phyloP scores from a whole-genome alignment of 2,329 filamentous ascomycete species.

The Ceratocystis cacaofunesta region DNA sequence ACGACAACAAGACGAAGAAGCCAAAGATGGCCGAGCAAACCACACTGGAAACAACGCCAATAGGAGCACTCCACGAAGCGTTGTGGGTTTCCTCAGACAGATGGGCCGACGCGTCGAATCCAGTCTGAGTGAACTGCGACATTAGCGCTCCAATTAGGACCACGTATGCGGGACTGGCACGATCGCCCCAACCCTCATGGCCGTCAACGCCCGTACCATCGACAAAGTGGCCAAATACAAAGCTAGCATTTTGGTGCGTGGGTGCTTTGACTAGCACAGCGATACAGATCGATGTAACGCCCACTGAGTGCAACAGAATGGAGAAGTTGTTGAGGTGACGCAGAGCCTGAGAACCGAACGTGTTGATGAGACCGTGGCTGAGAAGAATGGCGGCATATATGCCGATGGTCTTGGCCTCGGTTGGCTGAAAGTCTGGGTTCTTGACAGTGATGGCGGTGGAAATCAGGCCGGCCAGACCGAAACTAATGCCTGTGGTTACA shows the following conservation, averaged over 20 bases:
- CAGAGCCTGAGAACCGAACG: conserved; percentile 41
- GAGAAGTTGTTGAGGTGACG: conserved; percentile 42
- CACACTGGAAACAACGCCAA: conserved; percentile 42
- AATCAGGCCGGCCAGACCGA: conserved; percentile 28
- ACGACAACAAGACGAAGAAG: conserved; percentile 43
- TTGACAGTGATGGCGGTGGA: conserved; percentile 27
- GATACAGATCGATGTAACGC: conserved; percentile 37
- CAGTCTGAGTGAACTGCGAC: conserved; percentile 35
- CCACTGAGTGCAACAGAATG: conserved; percentile 39
- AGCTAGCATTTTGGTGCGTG: conserved; percentile 37
- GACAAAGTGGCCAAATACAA: conserved; percentile 39
- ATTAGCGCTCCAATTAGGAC: conserved; percentile 39
- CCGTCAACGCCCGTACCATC: conserved; percentile 35
- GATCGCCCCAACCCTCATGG: conserved; percentile 36
- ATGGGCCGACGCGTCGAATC: conserved; percentile 42
- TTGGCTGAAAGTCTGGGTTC: conserved; percentile 23
- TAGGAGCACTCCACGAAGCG: conserved; percentile 41
- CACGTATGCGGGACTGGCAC: conserved; percentile 40
- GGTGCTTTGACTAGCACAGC: conserved; percentile 43
- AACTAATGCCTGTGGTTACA: conserved; percentile 30
- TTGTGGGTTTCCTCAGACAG: conserved; percentile 42
- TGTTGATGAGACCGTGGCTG: conserved; percentile 40
- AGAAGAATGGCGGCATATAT: conserved; percentile 43
- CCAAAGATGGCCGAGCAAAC: conserved; percentile 41
- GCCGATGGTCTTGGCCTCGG: conserved; percentile 32